These are phyloP conservation scores for Solanum chiquidenum DNA, from an alignment of 257 asterid genomes.

Conservation along the genomic window DNA sequence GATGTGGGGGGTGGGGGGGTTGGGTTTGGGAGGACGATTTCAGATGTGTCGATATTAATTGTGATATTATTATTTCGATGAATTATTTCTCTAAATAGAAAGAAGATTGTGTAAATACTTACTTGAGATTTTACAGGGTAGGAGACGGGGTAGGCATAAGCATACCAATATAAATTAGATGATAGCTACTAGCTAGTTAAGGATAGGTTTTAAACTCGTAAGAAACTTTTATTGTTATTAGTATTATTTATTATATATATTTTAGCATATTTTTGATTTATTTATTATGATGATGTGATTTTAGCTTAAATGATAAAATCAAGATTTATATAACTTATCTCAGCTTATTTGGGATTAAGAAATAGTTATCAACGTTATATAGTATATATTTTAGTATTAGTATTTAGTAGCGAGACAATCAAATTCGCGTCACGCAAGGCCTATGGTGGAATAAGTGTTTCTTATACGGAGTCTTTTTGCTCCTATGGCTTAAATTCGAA, in stretches of 20 bases:
- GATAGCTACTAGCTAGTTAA: background rate
- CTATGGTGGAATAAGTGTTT: background rate
- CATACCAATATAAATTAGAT: background rate
- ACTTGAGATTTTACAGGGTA: no score
- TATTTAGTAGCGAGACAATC: background rate
- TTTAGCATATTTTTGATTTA: background rate
- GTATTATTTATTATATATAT: background rate
- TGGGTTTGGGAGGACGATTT: no score
- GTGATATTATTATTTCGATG: no score
- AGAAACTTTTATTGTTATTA: background rate
- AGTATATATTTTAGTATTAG: background rate
- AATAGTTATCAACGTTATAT: background rate
- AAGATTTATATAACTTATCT: background rate
- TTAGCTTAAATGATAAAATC: background rate
- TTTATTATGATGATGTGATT: background rate
- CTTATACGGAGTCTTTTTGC: background rate
- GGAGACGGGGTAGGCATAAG: background rate
- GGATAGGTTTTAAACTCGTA: background rate
- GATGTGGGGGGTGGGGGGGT: no score
- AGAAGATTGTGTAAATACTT: background rate
- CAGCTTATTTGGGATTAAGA: background rate
- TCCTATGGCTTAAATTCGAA: background rate
- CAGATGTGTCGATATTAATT: background rate
- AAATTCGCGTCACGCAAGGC: background rate
- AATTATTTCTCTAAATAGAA: no score